Evolutionary conservation across 495 filamentous ascomycete species (phyloP).

Genomic region (Sordaria brevicollis): DNA sequence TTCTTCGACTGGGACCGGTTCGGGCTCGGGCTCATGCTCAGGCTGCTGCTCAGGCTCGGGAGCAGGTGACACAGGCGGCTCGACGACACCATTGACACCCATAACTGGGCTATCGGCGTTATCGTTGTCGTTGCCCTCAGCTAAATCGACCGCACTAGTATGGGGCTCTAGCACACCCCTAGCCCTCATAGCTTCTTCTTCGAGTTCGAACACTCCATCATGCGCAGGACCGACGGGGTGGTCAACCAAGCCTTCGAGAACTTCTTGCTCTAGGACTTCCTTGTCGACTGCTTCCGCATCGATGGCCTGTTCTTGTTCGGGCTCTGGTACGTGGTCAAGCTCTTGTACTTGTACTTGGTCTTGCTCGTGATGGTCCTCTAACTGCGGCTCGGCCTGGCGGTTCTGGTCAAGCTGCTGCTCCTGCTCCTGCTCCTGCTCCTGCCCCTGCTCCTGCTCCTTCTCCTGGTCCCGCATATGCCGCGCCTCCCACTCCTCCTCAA

Average conservation of each 20-base stretch:
- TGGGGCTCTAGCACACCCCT: not conserved
- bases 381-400: not conserved
- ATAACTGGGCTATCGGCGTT: not conserved
- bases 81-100: not conserved
- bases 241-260: not conserved
- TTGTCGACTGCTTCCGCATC: not conserved
- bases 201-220: not conserved
- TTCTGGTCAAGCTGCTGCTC: not conserved
- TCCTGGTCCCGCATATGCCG: not conserved
- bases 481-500: conserved; percentile 1
- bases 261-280: not conserved
- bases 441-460: not conserved
- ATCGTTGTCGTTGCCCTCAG: not conserved
- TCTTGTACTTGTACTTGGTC: not conserved
- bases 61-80: not conserved
- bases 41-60: not conserved
- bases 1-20: not conserved
- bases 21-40: not conserved
- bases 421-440: not conserved
- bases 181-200: not conserved
- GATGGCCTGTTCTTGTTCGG: not conserved
- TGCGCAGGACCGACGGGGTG: not conserved
- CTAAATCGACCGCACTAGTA: not conserved
- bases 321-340: too few species aligned
- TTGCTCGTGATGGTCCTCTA: not conserved